A percentile compares a stretch with the other conserved stretches of the same genome.
phyloP scores from a whole-genome alignment of 2,329 filamentous ascomycete species.

The Curvularia spicifera region DNA sequence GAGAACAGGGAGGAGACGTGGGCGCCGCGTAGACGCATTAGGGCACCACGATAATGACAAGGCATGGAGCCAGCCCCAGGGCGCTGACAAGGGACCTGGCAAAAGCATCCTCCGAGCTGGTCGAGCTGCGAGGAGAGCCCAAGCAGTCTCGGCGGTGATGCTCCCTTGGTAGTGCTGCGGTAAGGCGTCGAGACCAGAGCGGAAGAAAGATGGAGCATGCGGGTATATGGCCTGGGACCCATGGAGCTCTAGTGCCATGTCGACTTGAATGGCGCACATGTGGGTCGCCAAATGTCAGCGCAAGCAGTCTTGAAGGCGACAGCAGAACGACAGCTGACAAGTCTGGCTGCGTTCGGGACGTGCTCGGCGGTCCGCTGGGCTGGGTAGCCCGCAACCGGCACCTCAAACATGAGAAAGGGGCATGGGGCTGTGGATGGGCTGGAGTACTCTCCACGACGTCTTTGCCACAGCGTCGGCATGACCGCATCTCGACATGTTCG shows the following conservation, averaged over 20 bases:
- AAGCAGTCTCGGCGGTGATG: slow-evolving; percentile 12
- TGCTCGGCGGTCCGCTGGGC: slow-evolving; percentile 22
- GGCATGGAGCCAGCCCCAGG: slow-evolving; percentile 17
- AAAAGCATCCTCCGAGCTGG: slow-evolving; percentile 17
- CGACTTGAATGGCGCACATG: slow-evolving; percentile 14
- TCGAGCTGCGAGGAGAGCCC: not conserved
- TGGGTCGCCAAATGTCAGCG: slow-evolving; percentile 18
- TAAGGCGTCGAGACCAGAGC: slow-evolving; percentile 15
- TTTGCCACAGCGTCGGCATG: slow-evolving; percentile 38
- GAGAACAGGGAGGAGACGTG: slow-evolving; percentile 26
- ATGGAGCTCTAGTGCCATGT: slow-evolving; percentile 30
- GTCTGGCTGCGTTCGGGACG: slow-evolving; percentile 15
- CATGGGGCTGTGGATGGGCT: slow-evolving; percentile 21
- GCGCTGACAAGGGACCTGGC: slow-evolving; percentile 16
- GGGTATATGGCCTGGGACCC: slow-evolving; percentile 21
- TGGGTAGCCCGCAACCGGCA: slow-evolving; percentile 23
- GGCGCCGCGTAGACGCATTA: slow-evolving; percentile 38
- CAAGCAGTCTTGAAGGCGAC: slow-evolving; percentile 18
- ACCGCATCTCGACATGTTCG: slow-evolving; percentile 20
- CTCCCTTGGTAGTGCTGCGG: slow-evolving; percentile 18
- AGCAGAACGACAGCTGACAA: slow-evolving; percentile 17
- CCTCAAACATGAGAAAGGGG: slow-evolving; percentile 15
- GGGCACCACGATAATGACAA: slow-evolving; percentile 25
- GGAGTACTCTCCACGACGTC: not conserved
- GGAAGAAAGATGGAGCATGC: slow-evolving; percentile 17